These are phyloP conservation scores for Backusella mclennaniae DNA, from an alignment of 192 early-diverging fungal genomes.

Conservation along the genomic window DNA sequence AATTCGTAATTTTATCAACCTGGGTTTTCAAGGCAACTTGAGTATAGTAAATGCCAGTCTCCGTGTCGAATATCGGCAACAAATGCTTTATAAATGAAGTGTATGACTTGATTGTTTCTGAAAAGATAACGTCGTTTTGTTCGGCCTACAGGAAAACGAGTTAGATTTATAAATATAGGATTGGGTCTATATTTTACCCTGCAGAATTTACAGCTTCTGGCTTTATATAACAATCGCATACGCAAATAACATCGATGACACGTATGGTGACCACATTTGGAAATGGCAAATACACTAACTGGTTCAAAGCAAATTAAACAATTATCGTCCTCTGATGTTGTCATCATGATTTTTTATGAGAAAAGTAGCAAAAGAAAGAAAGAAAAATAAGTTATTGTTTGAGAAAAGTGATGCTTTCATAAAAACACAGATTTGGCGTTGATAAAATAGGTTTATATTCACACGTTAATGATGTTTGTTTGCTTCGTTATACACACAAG, in stretches of 20 bases:
- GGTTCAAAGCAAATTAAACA: neutral
- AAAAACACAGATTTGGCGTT: neutral
- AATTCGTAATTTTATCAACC: neutral
- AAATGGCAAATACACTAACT: neutral
- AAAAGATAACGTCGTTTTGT: neutral
- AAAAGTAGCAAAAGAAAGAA: neutral
- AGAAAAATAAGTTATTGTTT: neutral
- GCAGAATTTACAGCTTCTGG: neutral
- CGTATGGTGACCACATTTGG: neutral
- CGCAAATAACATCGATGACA: neutral
- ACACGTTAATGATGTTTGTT: neutral
- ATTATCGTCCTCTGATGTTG: neutral
- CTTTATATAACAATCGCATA: neutral
- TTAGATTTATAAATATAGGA: neutral
- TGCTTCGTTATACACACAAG: neutral
- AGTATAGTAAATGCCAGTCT: neutral
- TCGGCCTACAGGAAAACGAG: neutral
- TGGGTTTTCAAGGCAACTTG: neutral
- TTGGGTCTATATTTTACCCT: neutral
- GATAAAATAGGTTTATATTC: neutral
- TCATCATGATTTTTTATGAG: neutral
- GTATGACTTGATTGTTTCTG: neutral
- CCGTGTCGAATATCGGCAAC: neutral
- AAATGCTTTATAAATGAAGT: neutral
- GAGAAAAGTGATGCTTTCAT: neutral